Conservation (phyloP, 257 asterid genomes). For the Echites panduratus region DNA sequence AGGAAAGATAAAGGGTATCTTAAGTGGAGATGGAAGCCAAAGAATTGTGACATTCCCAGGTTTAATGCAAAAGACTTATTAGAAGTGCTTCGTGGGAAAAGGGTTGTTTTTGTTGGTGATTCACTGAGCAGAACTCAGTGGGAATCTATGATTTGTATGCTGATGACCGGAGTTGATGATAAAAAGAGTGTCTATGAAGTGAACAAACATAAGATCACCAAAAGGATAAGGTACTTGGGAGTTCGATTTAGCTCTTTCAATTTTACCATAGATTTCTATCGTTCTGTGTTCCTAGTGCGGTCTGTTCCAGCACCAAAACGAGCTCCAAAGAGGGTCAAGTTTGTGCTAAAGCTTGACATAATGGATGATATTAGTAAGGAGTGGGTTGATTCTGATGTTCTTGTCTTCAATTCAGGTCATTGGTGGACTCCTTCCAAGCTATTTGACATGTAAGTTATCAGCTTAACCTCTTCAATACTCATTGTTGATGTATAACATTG, state of each 20-base stretch:
- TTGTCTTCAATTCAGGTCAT: slow-evolving; percentile 82
- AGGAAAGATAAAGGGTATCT: slow-evolving; percentile 67
- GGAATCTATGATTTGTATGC: slow-evolving; percentile 93
- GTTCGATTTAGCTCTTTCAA: slow-evolving; percentile 50
- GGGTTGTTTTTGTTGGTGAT: slow-evolving; percentile 90
- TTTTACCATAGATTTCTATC: slow-evolving; percentile 71
- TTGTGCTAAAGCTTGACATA: slow-evolving; percentile 51
- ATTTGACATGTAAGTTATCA: slow-evolving; percentile 60
- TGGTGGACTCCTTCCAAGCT: slow-evolving; percentile 92
- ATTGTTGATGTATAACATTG: neutral
- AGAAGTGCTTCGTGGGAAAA: slow-evolving; percentile 71
- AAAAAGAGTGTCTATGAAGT: slow-evolving; percentile 68
- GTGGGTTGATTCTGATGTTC: slow-evolving; percentile 81
- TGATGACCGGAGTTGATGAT: slow-evolving; percentile 75
- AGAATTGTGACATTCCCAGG: slow-evolving; percentile 53
- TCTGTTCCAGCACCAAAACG: slow-evolving; percentile 56
- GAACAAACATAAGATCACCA: slow-evolving; percentile 71
- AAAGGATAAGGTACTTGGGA: slow-evolving; percentile 63
- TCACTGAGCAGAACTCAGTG: slow-evolving; percentile 89
- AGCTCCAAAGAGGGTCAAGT: slow-evolving; percentile 83
- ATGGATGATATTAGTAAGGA: slow-evolving; percentile 69
- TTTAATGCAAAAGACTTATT: slow-evolving; percentile 47
- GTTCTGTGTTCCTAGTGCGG: slow-evolving; percentile 79
- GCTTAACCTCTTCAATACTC: neutral
- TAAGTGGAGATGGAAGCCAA: slow-evolving; percentile 88